phyloP scores from a whole-genome alignment of 2,329 filamentous ascomycete species.

The Davidsoniella australis region DNA sequence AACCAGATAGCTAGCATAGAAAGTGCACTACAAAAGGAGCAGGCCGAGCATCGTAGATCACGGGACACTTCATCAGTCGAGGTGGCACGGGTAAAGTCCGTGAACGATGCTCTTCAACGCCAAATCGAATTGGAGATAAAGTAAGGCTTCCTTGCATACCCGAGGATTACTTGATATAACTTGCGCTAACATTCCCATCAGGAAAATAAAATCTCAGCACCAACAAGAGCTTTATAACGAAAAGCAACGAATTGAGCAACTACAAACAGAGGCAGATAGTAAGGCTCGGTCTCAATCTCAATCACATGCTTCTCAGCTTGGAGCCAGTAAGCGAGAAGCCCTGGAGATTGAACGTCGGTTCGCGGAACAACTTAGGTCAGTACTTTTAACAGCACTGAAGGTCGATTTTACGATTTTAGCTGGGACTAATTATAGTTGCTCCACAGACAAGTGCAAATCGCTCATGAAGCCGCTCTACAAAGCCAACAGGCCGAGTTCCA shows the following conservation, averaged over 20 bases:
- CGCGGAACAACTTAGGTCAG: slow-evolving; percentile 10
- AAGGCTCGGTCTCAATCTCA: slow-evolving; percentile 2
- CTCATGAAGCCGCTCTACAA: slow-evolving; percentile 13
- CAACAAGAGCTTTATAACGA: slow-evolving; percentile 6
- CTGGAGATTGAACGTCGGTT: slow-evolving; percentile 13
- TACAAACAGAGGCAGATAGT: slow-evolving; percentile 4
- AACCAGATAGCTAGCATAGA: slow-evolving; percentile 11
- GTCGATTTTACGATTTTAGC: background rate
- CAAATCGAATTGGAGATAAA: slow-evolving; percentile 51
- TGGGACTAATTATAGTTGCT: background rate
- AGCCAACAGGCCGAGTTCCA: slow-evolving; percentile 17
- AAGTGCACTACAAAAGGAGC: slow-evolving; percentile 28
- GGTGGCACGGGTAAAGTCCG: slow-evolving; percentile 38
- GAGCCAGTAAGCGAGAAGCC: slow-evolving; percentile 15
- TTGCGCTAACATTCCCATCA: slow-evolving; percentile 1
- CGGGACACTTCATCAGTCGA: slow-evolving; percentile 36
- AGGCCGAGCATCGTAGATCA: slow-evolving; percentile 25
- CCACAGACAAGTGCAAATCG: background rate
- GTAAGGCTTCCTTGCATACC: slow-evolving; percentile 19
- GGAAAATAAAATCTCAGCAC: slow-evolving; percentile 15
- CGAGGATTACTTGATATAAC: background rate
- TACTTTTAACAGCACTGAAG: background rate
- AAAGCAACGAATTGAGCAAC: slow-evolving; percentile 6
- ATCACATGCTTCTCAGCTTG: slow-evolving; percentile 3
- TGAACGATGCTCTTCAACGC: slow-evolving; percentile 54